phyloP scores from a whole-genome alignment of 805 yeast species.

The Candida patagonica region DNA sequence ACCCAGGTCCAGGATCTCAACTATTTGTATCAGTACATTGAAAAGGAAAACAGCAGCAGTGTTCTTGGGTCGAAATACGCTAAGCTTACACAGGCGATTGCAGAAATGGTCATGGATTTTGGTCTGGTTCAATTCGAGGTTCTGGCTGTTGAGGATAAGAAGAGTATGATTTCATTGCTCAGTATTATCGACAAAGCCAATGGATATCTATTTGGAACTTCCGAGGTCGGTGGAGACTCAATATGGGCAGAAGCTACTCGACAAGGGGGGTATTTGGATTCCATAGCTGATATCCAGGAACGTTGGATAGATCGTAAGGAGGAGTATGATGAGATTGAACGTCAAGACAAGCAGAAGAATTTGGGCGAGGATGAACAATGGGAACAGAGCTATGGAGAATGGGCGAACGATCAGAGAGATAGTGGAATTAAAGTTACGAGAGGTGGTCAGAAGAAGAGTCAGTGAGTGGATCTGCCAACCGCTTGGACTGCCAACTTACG shows the following conservation, averaged over 20 bases:
- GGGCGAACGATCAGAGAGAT: conserved; percentile 32
- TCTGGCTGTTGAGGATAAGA: conserved; percentile 81
- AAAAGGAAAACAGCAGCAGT: conserved; percentile 64
- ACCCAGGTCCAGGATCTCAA: conserved; percentile 84
- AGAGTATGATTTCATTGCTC: conserved; percentile 77
- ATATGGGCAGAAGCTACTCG: conserved; percentile 96
- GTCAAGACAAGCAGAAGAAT: conserved; percentile 7
- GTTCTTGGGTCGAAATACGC: conserved; percentile 52
- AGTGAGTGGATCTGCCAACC: no score
- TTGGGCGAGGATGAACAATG: conserved; percentile 51
- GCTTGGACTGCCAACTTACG: no score
- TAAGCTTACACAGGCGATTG: conserved; percentile 63
- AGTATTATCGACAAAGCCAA: conserved; percentile 79
- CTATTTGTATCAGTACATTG: conserved; percentile 56
- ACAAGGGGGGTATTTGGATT: conserved; percentile 44
- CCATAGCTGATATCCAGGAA: conserved; percentile 73
- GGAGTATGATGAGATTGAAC: conserved; percentile 57
- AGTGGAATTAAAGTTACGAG: conserved; percentile 16
- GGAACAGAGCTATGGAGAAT: conserved; percentile 53
- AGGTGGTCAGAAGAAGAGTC: background rate
- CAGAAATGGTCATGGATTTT: conserved; percentile 79
- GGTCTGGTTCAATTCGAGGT: conserved; percentile 85
- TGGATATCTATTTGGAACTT: conserved; percentile 87
- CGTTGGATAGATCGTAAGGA: conserved; percentile 89
- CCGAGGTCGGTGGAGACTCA: conserved; percentile 94